Conservation (phyloP, 179 eudicot species). For the Spinacia oleracea region DNA sequence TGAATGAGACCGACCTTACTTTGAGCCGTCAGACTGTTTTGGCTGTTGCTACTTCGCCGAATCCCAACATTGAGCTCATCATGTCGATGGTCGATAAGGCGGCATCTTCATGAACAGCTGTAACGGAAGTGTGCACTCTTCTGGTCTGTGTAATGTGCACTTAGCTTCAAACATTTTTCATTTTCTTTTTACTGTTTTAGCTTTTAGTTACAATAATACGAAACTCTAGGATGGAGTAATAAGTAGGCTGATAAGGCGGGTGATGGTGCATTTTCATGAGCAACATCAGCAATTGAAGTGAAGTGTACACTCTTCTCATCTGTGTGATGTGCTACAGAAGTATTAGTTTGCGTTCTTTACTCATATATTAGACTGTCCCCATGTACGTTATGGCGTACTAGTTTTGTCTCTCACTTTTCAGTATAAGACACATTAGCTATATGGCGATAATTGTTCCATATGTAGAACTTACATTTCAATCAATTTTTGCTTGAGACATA, state of each 20-base stretch:
- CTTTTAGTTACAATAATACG: background rate
- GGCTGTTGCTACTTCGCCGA: constrained; percentile 19
- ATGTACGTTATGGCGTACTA: background rate
- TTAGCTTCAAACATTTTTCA: background rate
- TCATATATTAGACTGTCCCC: background rate
- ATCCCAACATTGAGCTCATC: constrained; percentile 1
- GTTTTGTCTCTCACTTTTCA: background rate
- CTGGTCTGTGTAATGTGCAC: background rate
- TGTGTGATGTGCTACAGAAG: no score
- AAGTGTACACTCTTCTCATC: background rate
- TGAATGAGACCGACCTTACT: constrained; percentile 2
- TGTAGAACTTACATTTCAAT: constrained; percentile 20
- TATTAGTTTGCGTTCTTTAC: no score
- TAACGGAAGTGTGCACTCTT: background rate
- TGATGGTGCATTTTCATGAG: background rate
- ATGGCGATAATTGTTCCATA: background rate
- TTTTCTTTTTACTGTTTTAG: background rate
- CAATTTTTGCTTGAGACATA: background rate
- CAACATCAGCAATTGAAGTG: background rate
- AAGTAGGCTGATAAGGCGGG: background rate
- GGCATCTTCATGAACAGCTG: constrained; percentile 3
- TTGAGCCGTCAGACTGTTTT: constrained; percentile 23
- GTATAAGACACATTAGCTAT: constrained; percentile 16
- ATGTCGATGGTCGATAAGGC: constrained; percentile 2
- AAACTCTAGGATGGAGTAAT: background rate